These are phyloP conservation scores for Candida sanyaensis DNA, from an alignment of 1,139 yeast genomes.

Conservation along the genomic window DNA sequence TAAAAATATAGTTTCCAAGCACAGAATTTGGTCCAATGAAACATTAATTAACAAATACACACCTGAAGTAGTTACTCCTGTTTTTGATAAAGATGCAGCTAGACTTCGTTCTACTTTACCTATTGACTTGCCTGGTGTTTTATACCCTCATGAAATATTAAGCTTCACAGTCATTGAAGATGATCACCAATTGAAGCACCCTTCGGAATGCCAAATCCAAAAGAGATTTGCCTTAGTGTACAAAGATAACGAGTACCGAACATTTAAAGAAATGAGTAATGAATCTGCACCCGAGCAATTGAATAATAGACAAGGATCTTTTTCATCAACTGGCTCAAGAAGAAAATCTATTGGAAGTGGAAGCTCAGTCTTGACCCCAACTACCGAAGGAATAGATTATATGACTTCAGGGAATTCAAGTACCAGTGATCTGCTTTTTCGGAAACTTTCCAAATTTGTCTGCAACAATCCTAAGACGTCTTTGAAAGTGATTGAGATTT, in stretches of 20 bases:
- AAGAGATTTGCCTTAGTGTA: constrained; percentile 30
- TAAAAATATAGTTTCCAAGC: constrained; percentile 18
- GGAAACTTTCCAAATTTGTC: constrained; percentile 10
- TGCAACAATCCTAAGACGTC: constrained; percentile 22
- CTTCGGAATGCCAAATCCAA: constrained; percentile 7
- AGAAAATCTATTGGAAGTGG: constrained; percentile 6
- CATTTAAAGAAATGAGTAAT: constrained; percentile 18
- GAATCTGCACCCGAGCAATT: not conserved
- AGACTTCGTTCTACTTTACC: constrained; percentile 31
- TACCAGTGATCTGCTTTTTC: constrained; percentile 8
- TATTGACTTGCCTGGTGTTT: constrained; percentile 25
- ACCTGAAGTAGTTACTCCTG: constrained; percentile 6
- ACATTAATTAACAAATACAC: constrained; percentile 17
- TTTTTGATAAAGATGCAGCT: constrained; percentile 11
- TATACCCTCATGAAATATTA: constrained; percentile 29
- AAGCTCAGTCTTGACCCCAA: constrained; percentile 6
- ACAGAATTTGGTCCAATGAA: constrained; percentile 22
- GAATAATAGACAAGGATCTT: constrained; percentile 5
- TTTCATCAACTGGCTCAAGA: constrained; percentile 7
- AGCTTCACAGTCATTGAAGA: constrained; percentile 13
- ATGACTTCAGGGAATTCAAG: constrained; percentile 2
- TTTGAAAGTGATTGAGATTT: constrained; percentile 28
- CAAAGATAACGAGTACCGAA: constrained; percentile 23
- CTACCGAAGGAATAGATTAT: constrained; percentile 2
- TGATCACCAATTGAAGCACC: constrained; percentile 1